These are phyloP conservation scores for Verbena officinalis DNA, from an alignment of 257 asterid genomes.

Conservation along the genomic window DNA sequence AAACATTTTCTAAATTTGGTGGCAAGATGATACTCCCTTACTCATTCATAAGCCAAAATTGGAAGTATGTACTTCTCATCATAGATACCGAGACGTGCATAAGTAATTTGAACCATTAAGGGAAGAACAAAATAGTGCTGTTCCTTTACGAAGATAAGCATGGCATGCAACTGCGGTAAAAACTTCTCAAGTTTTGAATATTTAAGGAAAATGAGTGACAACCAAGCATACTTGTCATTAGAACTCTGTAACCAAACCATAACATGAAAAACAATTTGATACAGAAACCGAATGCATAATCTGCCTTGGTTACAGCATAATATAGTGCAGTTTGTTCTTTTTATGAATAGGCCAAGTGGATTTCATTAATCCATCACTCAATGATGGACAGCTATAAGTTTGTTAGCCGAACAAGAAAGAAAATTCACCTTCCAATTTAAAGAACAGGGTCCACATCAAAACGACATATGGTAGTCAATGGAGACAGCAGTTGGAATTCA, in stretches of 20 bases:
- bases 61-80: neutral
- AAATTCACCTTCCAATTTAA: neutral
- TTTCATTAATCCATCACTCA: neutral
- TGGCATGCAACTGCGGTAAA: neutral
- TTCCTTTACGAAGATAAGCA: neutral
- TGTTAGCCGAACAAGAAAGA: neutral
- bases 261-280: too few relatives aligned
- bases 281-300: neutral
- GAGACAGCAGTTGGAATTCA: neutral
- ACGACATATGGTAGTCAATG: neutral
- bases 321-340: neutral
- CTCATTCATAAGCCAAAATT: neutral
- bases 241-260: too few relatives aligned
- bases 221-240: constrained; percentile 3
- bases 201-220: neutral
- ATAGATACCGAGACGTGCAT: neutral
- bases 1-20: neutral
- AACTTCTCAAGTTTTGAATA: constrained; percentile 1
- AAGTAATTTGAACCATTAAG: neutral
- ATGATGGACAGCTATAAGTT: neutral
- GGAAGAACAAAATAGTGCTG: neutral
- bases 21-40: neutral
- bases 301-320: constrained; percentile 6
- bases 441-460: neutral
- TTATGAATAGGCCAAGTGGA: neutral